Evolutionary conservation across 1,284 basidiomycete species (phyloP).

Genomic region (Sanghuangporus baumii): DNA sequence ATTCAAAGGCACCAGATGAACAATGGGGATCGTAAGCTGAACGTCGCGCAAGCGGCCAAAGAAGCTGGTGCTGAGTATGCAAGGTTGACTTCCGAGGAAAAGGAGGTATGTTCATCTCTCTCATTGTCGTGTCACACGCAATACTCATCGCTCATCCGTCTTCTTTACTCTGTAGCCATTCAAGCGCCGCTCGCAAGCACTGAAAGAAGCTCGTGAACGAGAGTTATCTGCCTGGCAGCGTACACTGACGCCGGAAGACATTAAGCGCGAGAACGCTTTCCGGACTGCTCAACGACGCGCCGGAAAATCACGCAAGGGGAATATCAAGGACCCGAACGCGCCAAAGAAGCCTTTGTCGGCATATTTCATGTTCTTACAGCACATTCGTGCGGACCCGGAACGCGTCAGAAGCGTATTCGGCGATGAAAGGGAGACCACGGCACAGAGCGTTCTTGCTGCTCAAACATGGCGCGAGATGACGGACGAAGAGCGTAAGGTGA

Average conservation of each 20-base stretch:
- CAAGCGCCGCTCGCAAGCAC: slow-evolving; percentile 73
- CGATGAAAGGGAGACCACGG: slow-evolving; percentile 91
- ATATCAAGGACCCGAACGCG: slow-evolving; percentile 95
- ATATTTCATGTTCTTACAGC: slow-evolving; percentile 93
- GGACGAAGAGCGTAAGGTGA: slow-evolving; percentile 86
- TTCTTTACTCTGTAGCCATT: slow-evolving; percentile 55
- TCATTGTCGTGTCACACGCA: slow-evolving; percentile 4
- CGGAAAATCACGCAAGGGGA: slow-evolving; percentile 89
- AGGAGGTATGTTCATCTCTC: slow-evolving; percentile 49
- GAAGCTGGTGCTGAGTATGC: slow-evolving; percentile 92
- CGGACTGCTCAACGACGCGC: slow-evolving; percentile 90
- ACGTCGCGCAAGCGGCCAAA: slow-evolving; percentile 94
- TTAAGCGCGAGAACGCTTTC: slow-evolving; percentile 89
- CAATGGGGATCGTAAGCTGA: slow-evolving; percentile 66
- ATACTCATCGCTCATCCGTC: not conserved
- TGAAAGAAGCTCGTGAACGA: slow-evolving; percentile 80
- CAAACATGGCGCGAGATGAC: slow-evolving; percentile 89
- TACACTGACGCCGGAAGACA: slow-evolving; percentile 89
- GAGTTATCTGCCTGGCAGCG: slow-evolving; percentile 84
- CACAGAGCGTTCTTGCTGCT: slow-evolving; percentile 91
- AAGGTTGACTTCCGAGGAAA: slow-evolving; percentile 70
- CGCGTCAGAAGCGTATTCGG: slow-evolving; percentile 81
- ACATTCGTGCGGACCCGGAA: slow-evolving; percentile 70
- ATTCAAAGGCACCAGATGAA: slow-evolving; percentile 84
- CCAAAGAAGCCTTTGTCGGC: slow-evolving; percentile 94